phyloP scores from a whole-genome alignment of 179 eudicot species.

The Sideroxylon spinosum region DNA sequence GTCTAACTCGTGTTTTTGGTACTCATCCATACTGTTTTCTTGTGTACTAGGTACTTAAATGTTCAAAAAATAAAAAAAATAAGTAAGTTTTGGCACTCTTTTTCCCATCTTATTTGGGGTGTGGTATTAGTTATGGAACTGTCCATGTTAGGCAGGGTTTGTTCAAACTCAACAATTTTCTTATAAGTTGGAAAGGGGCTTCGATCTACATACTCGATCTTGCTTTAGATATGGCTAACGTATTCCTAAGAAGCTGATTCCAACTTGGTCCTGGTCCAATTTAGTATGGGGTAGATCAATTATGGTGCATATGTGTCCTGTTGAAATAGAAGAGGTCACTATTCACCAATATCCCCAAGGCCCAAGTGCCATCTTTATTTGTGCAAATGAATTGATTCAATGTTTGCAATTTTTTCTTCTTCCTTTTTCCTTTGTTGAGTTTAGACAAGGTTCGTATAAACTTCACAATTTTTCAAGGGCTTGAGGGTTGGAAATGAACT shows the following conservation, averaged over 20 bases:
- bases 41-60: neutral
- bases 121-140: neutral
- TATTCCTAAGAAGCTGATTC: neutral
- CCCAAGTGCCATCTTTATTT: neutral
- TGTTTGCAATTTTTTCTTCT: too few relatives aligned
- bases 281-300: neutral
- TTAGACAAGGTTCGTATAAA: too few relatives aligned
- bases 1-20: neutral
- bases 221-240: neutral
- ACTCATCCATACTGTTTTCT: neutral
- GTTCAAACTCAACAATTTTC: neutral
- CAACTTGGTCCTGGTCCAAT: neutral
- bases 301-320: neutral
- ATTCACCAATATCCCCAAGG: neutral
- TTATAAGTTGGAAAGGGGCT: neutral
- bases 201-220: neutral
- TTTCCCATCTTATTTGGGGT: neutral
- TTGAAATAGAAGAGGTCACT: slow-evolving; percentile 3
- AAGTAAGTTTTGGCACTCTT: neutral
- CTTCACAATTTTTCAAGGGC: too few relatives aligned
- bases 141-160: neutral
- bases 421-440: too few relatives aligned
- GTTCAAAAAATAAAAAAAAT: too few relatives aligned
- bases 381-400: too few relatives aligned
- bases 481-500: too few relatives aligned